Conservation (phyloP, 176 grass and related monocot genomes). For the Luzula sylvatica region DNA sequence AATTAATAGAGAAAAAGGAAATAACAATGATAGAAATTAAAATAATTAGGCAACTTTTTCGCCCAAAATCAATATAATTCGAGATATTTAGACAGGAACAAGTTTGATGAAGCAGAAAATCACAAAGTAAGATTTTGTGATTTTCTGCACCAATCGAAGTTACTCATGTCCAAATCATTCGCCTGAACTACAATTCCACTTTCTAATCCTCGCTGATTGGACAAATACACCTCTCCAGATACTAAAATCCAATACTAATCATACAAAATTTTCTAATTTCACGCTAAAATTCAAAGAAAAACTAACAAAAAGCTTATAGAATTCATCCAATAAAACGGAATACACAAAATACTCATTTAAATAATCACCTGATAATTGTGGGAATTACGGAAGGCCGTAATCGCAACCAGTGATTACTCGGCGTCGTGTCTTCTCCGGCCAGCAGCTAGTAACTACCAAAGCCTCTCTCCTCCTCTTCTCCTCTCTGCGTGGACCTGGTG, state of each 20-base stretch:
- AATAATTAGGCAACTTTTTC: too few relatives aligned
- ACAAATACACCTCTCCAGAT: not conserved
- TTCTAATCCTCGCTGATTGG: not conserved
- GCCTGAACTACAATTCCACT: too few relatives aligned
- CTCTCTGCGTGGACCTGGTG: constrained; percentile 7
- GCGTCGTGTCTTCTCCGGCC: not conserved
- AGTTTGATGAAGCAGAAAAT: too few relatives aligned
- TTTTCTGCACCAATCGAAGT: too few relatives aligned
- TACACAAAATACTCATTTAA: not conserved
- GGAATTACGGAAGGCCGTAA: constrained; percentile 6
- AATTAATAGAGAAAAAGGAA: too few relatives aligned
- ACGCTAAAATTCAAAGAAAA: not conserved
- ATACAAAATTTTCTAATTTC: not conserved
- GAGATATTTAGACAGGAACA: too few relatives aligned
- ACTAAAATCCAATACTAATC: not conserved
- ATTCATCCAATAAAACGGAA: not conserved
- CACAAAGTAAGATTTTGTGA: too few relatives aligned
- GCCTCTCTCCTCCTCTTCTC: not conserved
- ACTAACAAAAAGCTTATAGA: not conserved
- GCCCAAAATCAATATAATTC: too few relatives aligned
- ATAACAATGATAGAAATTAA: too few relatives aligned
- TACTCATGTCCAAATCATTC: too few relatives aligned
- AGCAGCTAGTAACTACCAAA: not conserved
- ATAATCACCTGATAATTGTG: not conserved
- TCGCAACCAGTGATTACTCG: not conserved